A percentile compares a stretch with the other conserved stretches of the same genome.
Conservation (phyloP, 176 grass and related monocot genomes). For the sorghum (Sorghum bicolor) region DNA sequence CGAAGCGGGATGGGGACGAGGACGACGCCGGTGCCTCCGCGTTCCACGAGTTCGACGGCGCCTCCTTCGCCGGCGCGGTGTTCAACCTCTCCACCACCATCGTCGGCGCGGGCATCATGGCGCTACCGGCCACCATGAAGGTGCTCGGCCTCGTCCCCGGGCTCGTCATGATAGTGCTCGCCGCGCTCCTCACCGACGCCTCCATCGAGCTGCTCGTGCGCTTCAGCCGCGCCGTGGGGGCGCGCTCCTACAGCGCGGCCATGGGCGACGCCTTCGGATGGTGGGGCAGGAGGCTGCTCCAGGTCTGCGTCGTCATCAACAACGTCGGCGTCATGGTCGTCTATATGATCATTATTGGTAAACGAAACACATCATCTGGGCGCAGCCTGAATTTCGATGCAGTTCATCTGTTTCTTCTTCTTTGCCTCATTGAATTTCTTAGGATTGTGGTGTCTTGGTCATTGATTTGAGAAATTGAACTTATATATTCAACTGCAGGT, state of each 20-base stretch:
- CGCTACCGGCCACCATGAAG: conserved; percentile 93
- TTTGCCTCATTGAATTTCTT: background rate
- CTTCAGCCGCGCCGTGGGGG: conserved; percentile 64
- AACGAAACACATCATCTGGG: background rate
- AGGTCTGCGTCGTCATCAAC: conserved; percentile 84
- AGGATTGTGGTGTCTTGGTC: background rate
- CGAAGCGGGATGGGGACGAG: conserved; percentile 22
- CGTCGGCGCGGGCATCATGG: conserved; percentile 97
- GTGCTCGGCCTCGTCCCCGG: conserved; percentile 83
- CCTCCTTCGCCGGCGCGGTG: conserved; percentile 78
- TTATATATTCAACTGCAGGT: background rate
- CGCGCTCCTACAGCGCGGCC: conserved; percentile 62
- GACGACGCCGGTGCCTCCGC: conserved; percentile 12
- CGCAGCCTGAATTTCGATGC: background rate
- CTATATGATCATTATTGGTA: conserved; percentile 99
- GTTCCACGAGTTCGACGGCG: conserved; percentile 74
- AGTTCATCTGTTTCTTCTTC: background rate
- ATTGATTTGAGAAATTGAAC: background rate
- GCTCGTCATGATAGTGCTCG: conserved; percentile 73
- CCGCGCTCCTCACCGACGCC: conserved; percentile 76
- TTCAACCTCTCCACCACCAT: conserved; percentile 98
- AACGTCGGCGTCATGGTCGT: conserved; percentile 91
- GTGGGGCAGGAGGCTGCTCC: conserved; percentile 59
- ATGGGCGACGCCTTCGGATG: conserved; percentile 82
- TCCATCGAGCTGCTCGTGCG: conserved; percentile 84